Conservation (phyloP, 192 early-diverging fungal genomes). For the Coemansia sp. region DNA sequence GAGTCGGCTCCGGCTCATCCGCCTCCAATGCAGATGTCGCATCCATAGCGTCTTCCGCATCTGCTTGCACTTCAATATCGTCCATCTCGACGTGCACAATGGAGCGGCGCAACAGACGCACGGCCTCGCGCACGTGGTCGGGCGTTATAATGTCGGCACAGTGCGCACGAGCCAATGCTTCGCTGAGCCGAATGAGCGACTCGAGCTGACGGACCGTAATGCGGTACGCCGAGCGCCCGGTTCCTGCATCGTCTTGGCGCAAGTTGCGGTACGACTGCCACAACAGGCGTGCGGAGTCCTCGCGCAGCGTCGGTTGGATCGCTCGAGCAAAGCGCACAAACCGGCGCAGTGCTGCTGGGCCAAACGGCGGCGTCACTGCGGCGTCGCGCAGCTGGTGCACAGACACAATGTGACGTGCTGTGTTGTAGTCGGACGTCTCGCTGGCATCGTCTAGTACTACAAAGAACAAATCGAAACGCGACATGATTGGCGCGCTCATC, state of each 20-base stretch:
- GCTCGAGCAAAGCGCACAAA: conserved; percentile 91
- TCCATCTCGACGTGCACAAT: conserved; percentile 86
- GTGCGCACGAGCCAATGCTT: conserved; percentile 90
- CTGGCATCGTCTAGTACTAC: conserved; percentile 94
- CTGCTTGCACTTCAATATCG: conserved; percentile 49
- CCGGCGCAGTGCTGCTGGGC: conserved; percentile 71
- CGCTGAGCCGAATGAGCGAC: conserved; percentile 92
- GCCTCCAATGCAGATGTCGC: background rate
- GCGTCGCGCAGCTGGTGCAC: conserved; percentile 74
- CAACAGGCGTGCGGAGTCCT: conserved; percentile 74
- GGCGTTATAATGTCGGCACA: conserved; percentile 66
- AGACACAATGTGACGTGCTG: conserved; percentile 88
- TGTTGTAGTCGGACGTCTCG: conserved; percentile 81
- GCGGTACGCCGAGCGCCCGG: conserved; percentile 66
- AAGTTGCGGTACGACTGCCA: conserved; percentile 84
- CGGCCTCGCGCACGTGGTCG: conserved; percentile 81
- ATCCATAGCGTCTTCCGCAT: conserved; percentile 35
- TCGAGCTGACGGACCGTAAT: conserved; percentile 98
- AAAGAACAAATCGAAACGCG: conserved; percentile 98
- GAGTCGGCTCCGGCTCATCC: conserved; percentile 11
- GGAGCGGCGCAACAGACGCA: conserved; percentile 79
- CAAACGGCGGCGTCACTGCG: conserved; percentile 71
- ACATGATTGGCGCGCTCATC: conserved; percentile 98
- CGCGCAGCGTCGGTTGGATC: conserved; percentile 75
- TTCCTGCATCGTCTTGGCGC: conserved; percentile 80